These are phyloP conservation scores for Orbilia quercus DNA, from an alignment of 2,329 filamentous ascomycete species.

Conservation along the genomic window DNA sequence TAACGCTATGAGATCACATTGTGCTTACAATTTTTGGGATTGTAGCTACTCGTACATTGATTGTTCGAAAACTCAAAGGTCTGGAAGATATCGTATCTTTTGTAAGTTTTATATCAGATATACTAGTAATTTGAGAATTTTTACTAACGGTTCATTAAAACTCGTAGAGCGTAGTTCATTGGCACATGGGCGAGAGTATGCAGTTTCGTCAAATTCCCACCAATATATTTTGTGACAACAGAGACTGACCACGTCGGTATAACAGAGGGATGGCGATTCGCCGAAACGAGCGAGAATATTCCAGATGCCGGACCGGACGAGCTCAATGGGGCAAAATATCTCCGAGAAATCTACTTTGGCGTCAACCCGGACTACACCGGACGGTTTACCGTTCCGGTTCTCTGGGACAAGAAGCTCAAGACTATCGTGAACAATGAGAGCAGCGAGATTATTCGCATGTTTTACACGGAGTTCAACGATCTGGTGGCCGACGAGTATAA, in stretches of 20 bases:
- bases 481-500: conserved; percentile 72
- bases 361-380: conserved; percentile 77
- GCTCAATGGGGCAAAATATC: conserved; percentile 76
- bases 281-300: conserved; percentile 71
- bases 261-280: conserved; percentile 79
- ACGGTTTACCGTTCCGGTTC: conserved; percentile 86
- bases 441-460: conserved; percentile 91
- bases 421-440: conserved; percentile 92
- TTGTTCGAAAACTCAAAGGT: conserved; percentile 89
- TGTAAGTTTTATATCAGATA: conserved; percentile 17
- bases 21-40: background rate
- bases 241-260: conserved; percentile 6
- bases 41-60: conserved; percentile 72
- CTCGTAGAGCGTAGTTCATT: conserved; percentile 84
- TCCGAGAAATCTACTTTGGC: conserved; percentile 83
- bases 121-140: background rate
- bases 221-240: conserved; percentile 56
- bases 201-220: conserved; percentile 67
- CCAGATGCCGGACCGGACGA: conserved; percentile 71
- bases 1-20: background rate
- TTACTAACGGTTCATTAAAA: conserved; percentile 63
- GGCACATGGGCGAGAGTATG: conserved; percentile 77
- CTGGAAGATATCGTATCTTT: conserved; percentile 79
- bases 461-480: conserved; percentile 83
- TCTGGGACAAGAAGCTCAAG: conserved; percentile 81